Evolutionary conservation across 306 rosid species (phyloP).

Genomic region (Sicyos baderoa): DNA sequence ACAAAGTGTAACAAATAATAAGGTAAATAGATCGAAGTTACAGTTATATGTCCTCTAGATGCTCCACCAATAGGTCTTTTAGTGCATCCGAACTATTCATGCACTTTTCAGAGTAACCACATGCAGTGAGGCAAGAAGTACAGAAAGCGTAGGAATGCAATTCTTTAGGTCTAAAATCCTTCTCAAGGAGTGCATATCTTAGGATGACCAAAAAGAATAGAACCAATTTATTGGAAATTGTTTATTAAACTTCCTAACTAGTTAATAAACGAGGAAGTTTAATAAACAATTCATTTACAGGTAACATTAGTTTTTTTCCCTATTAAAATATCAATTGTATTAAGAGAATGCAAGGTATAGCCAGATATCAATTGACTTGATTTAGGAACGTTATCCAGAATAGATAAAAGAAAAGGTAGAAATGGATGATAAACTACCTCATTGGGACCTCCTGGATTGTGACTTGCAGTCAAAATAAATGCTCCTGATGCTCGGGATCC

Average conservation of each 20-base stretch:
- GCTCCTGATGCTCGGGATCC: conserved; percentile 91
- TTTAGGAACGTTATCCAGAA: conserved; percentile 5
- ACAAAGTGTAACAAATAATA: conserved; percentile 6
- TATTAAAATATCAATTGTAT: background rate
- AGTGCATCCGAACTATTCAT: background rate
- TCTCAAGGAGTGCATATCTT: background rate
- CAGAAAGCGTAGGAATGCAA: background rate
- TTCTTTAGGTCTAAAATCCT: background rate
- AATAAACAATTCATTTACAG: background rate
- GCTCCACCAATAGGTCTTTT: background rate
- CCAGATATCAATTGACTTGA: background rate
- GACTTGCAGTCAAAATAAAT: conserved; percentile 97
- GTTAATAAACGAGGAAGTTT: conserved; percentile 2
- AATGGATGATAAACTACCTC: conserved; percentile 39
- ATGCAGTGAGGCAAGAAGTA: conserved; percentile 3
- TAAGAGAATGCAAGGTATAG: background rate
- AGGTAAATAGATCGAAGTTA: no score
- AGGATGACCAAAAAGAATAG: background rate
- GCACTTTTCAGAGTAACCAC: conserved; percentile 2
- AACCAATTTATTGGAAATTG: background rate
- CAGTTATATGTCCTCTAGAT: background rate
- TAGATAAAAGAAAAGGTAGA: background rate
- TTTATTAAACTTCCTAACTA: background rate
- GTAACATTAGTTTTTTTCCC: background rate
- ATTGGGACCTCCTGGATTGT: conserved; percentile 96